phyloP scores from a whole-genome alignment of 2,329 filamentous ascomycete species.

The Stylonectria norvegica region DNA sequence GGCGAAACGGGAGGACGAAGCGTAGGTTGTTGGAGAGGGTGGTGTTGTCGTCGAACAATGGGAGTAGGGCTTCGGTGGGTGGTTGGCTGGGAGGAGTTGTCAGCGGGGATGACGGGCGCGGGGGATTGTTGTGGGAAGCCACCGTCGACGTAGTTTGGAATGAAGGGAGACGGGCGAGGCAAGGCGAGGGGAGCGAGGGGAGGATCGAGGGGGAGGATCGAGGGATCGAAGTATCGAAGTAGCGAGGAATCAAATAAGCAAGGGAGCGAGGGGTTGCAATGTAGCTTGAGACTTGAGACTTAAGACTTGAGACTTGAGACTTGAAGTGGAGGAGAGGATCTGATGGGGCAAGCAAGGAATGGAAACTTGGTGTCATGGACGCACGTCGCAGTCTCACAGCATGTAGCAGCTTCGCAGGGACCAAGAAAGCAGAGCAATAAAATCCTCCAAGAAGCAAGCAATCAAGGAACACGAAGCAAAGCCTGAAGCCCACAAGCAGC shows the following conservation, averaged over 20 bases:
- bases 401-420: too few relatives aligned
- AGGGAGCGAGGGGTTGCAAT: slow-evolving; percentile 13
- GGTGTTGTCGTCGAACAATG: slow-evolving; percentile 15
- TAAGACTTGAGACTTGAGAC: too few relatives aligned
- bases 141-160: slow-evolving; percentile 19
- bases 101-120: slow-evolving; percentile 10
- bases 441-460: too few relatives aligned
- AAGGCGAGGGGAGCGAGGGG: slow-evolving; percentile 11
- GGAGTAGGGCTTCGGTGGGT: slow-evolving; percentile 11
- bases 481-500: too few relatives aligned
- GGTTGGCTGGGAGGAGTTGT: slow-evolving; percentile 19
- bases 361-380: too few relatives aligned
- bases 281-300: slow-evolving; percentile 5
- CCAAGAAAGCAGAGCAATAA: too few relatives aligned
- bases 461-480: too few relatives aligned
- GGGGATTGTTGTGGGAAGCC: slow-evolving; percentile 23
- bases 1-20: too few relatives aligned
- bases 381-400: too few relatives aligned
- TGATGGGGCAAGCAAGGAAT: too few relatives aligned
- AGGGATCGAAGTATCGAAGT: neutral
- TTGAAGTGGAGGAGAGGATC: too few relatives aligned
- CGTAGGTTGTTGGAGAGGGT: too few relatives aligned
- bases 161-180: slow-evolving; percentile 24
- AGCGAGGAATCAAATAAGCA: slow-evolving; percentile 9
- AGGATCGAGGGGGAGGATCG: neutral